Evolutionary conservation across 1,139 yeast genomes (phyloP).

Genomic region (Pichia sp.): DNA sequence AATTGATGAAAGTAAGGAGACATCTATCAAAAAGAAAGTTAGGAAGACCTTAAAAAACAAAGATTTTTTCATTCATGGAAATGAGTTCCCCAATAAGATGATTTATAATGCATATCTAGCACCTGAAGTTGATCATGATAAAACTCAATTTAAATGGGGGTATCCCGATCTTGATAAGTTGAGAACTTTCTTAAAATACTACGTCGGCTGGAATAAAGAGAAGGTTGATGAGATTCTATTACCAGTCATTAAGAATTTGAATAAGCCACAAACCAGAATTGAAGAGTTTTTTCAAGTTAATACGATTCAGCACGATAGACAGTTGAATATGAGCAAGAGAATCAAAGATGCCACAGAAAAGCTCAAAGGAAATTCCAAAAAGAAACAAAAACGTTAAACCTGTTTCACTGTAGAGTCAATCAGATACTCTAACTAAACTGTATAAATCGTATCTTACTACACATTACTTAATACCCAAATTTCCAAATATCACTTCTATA

Average conservation of each 20-base stretch:
- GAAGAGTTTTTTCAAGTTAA: slow-evolving; percentile 51
- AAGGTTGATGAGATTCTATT: slow-evolving; percentile 76
- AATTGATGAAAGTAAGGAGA: slow-evolving; percentile 28
- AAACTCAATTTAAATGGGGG: slow-evolving; percentile 83
- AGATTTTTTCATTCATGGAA: slow-evolving; percentile 46
- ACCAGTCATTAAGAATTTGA: slow-evolving; percentile 81
- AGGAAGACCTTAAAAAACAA: slow-evolving; percentile 53
- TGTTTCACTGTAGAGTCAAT: background rate
- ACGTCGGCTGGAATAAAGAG: slow-evolving; percentile 77
- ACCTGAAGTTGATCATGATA: slow-evolving; percentile 82
- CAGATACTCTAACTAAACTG: too few species aligned
- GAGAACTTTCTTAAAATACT: slow-evolving; percentile 56
- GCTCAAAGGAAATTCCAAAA: slow-evolving; percentile 23
- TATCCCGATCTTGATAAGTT: slow-evolving; percentile 76
- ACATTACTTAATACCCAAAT: slow-evolving; percentile 13
- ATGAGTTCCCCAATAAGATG: slow-evolving; percentile 55
- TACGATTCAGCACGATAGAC: slow-evolving; percentile 35
- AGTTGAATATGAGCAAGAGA: slow-evolving; percentile 48
- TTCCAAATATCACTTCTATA: slow-evolving; percentile 53
- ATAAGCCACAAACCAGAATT: slow-evolving; percentile 47
- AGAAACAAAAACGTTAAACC: background rate
- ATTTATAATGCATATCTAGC: slow-evolving; percentile 65
- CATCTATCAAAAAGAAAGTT: slow-evolving; percentile 38
- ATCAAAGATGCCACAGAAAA: slow-evolving; percentile 49
- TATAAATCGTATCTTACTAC: too few species aligned